Evolutionary conservation across 2,329 filamentous ascomycete species (phyloP), one percentile per base, ranked within the genome.

Genomic region (Pseudopyrenochaeta lycopersici): DNA sequence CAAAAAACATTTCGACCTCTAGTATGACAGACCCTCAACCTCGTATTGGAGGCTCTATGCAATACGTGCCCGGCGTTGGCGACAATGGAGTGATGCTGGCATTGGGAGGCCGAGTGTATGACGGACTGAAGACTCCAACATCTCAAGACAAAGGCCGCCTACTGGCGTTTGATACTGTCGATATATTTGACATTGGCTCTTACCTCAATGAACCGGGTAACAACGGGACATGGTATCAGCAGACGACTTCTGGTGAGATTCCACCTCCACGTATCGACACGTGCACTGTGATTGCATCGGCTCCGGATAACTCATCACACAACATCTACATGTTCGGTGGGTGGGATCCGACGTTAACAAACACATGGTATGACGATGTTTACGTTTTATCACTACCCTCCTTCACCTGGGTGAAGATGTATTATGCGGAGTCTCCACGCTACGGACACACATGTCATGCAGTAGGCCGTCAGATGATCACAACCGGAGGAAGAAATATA

Each of bases 311-410:
- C 40, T 80, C 78, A 1, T 79, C 76, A 48, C 76, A 81, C 46
- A 82, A 82, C 47, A 79, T 84, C 29, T 74, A 71, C 32, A 36
- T 84, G 43, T 84, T 83, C 49, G 82, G 82, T 15, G 82, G 82
- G 7, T 72, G 70, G 27, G 70, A 80, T 51, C 70, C 68, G 7
- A 76, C 61, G 5, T 75, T 66, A 7, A 45, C 33, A 21, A 45
- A 33, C 7, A 45, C 42, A 27, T 54, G 35, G 20, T 74, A 68
- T 21, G 81, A 83, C 47, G 80, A 82, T 33, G 65, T 81, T 7
- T 80, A 78, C 46, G 72, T 81, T 7, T 70, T 83, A 1, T 79
- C 77, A 1, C 45, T 82, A 1, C 80, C 80, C 0, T 77, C 79
- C 0, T 82, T 81, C 54, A 75, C 58, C 4, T 82, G 80, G 80